These are phyloP conservation scores for Pulveroboletus ravenelii DNA, from an alignment of 768 basidiomycete genomes.

Conservation along the genomic window DNA sequence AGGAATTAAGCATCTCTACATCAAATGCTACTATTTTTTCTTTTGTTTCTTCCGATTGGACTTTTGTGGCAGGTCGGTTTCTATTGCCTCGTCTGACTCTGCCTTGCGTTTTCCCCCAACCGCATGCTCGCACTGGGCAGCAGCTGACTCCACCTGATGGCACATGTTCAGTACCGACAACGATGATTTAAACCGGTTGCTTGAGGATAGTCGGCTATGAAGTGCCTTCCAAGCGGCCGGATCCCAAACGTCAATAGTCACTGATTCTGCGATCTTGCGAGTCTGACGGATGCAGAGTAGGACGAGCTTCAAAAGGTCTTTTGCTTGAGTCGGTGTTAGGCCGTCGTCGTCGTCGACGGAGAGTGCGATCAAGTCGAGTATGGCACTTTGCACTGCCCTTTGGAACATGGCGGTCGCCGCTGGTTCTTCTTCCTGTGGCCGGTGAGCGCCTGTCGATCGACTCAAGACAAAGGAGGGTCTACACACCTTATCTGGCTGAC, in stretches of 20 bases:
- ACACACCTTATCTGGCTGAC: conserved; percentile 33
- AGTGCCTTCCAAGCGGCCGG: conserved; percentile 52
- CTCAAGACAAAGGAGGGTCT: not conserved
- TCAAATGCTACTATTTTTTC: conserved; percentile 24
- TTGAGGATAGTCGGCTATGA: conserved; percentile 40
- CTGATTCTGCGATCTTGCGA: conserved; percentile 38
- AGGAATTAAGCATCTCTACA: not conserved
- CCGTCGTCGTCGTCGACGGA: conserved; percentile 45
- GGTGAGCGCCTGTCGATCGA: conserved; percentile 1
- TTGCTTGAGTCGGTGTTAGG: conserved; percentile 61
- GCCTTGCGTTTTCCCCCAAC: conserved; percentile 38
- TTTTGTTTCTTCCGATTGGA: conserved; percentile 45
- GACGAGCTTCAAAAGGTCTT: conserved; percentile 73
- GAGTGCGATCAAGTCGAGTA: conserved; percentile 45
- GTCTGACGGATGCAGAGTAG: conserved; percentile 63
- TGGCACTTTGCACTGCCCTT: conserved; percentile 40
- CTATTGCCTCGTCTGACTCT: conserved; percentile 20
- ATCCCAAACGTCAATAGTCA: conserved; percentile 50
- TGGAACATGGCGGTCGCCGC: conserved; percentile 46
- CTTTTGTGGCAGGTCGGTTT: conserved; percentile 32
- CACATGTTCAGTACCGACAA: conserved; percentile 58
- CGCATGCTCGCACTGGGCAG: conserved; percentile 5
- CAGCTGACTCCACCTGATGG: conserved; percentile 48
- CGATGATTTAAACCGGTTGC: conserved; percentile 60
- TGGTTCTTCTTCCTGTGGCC: conserved; percentile 30